Evolutionary conservation across 1,139 yeast genomes (phyloP).

Genomic region (Lodderomyces beijingensis): DNA sequence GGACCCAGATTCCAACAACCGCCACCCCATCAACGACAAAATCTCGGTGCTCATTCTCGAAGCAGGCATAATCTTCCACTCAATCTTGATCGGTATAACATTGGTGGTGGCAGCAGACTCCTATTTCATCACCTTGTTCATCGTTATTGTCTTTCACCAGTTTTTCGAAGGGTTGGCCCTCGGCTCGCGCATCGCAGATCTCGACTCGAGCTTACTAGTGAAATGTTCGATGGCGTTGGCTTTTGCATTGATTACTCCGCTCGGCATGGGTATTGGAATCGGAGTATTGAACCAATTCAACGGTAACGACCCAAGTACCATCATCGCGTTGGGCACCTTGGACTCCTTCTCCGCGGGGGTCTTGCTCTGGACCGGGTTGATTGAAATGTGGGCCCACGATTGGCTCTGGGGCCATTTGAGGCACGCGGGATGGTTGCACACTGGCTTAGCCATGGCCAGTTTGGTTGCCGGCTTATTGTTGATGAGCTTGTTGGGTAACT

Average conservation of each 20-base stretch:
- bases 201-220: conserved; percentile 28
- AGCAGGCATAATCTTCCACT: conserved; percentile 41
- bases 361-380: conserved; percentile 30
- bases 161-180: conserved; percentile 41
- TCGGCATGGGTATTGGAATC: conserved; percentile 36
- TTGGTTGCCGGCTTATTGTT: conserved; percentile 29
- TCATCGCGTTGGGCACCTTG: conserved; percentile 30
- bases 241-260: conserved; percentile 32
- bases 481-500: conserved; percentile 39
- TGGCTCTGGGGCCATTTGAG: conserved; percentile 29
- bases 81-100: conserved; percentile 38
- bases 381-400: conserved; percentile 32
- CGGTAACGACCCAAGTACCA: conserved; percentile 26
- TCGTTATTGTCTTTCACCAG: conserved; percentile 40
- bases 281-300: conserved; percentile 27
- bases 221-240: conserved; percentile 24
- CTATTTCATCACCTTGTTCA: conserved; percentile 28
- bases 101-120: conserved; percentile 37
- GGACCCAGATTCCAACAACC: not conserved
- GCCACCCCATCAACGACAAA: conserved; percentile 7
- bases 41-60: conserved; percentile 26
- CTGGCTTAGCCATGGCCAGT: conserved; percentile 18
- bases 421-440: conserved; percentile 17
- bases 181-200: conserved; percentile 34
- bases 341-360: conserved; percentile 35